Percentiles rank a stretch among this genome's conserved stretches.
phyloP scores from a whole-genome alignment of 495 filamentous ascomycete genomes.

The Xylaria venustula region DNA sequence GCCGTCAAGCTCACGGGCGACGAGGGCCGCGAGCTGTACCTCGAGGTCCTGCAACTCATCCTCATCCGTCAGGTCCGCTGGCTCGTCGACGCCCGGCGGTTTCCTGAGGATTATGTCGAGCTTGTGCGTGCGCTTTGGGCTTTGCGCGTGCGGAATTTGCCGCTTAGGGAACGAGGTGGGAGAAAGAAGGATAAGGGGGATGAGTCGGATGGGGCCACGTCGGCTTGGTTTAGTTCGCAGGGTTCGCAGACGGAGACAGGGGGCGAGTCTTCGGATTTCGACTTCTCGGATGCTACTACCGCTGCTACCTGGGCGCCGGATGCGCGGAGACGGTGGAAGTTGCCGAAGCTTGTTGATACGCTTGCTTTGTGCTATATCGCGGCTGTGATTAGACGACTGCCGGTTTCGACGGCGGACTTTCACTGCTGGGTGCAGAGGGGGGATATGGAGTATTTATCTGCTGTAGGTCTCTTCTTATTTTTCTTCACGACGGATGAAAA shows the following conservation, averaged over 20 bases:
- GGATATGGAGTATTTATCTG: constrained; percentile 39
- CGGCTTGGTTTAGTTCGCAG: constrained; percentile 41
- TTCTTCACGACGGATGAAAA: not conserved
- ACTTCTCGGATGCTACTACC: constrained; percentile 25
- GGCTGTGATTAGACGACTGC: constrained; percentile 41
- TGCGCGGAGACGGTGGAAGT: constrained; percentile 33
- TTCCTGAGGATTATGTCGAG: constrained; percentile 44
- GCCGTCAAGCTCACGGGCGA: constrained; percentile 61
- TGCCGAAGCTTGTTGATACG: constrained; percentile 41
- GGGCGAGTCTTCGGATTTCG: constrained; percentile 17
- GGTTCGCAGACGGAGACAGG: too few relatives aligned
- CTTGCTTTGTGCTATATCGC: constrained; percentile 47
- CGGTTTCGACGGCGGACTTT: constrained; percentile 44
- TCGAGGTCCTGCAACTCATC: constrained; percentile 84
- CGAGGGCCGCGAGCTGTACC: constrained; percentile 69
- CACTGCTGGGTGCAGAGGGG: constrained; percentile 41
- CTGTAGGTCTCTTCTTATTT: constrained; percentile 31
- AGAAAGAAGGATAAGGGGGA: not conserved
- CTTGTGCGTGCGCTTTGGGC: constrained; percentile 54
- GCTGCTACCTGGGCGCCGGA: constrained; percentile 22
- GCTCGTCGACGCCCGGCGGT: constrained; percentile 43
- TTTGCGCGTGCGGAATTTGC: constrained; percentile 41
- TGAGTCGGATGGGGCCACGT: constrained; percentile 13
- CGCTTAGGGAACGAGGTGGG: constrained; percentile 17
- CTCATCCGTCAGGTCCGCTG: constrained; percentile 39